Conservation (phyloP, 495 filamentous ascomycete genomes). For the Monascus purpureus region DNA sequence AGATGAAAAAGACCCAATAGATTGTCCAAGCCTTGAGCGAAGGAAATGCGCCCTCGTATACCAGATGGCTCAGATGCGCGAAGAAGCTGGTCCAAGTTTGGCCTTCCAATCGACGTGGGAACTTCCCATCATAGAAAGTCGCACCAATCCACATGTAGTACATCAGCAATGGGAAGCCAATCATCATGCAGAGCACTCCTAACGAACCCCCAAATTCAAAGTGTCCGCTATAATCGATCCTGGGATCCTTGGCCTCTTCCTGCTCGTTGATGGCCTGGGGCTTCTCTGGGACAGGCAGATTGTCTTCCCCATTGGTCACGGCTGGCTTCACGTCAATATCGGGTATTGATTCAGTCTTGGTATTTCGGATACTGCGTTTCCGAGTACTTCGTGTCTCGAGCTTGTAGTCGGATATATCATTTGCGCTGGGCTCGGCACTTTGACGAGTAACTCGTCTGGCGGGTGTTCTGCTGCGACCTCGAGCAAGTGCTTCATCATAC, state of each 20-base stretch:
- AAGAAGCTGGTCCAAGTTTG: slow-evolving; percentile 57
- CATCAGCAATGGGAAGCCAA: slow-evolving; percentile 86
- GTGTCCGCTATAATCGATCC: slow-evolving; percentile 63
- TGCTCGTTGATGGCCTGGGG: slow-evolving; percentile 48
- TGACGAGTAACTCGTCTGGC: slow-evolving; percentile 4
- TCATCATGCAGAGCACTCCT: slow-evolving; percentile 73
- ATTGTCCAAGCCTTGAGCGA: slow-evolving; percentile 68
- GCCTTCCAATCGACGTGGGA: slow-evolving; percentile 52
- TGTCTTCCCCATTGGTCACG: slow-evolving; percentile 25
- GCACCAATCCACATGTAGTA: slow-evolving; percentile 99
- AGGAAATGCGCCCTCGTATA: slow-evolving; percentile 73
- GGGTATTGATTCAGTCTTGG: slow-evolving; percentile 13
- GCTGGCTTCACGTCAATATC: slow-evolving; percentile 10
- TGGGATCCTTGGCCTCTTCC: slow-evolving; percentile 56
- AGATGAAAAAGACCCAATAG: slow-evolving; percentile 85
- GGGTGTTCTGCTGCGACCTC: background rate
- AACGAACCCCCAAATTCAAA: slow-evolving; percentile 81
- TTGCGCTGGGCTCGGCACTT: slow-evolving; percentile 8
- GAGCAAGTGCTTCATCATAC: background rate
- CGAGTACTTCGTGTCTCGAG: slow-evolving; percentile 14
- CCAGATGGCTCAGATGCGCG: slow-evolving; percentile 48
- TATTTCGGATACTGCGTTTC: slow-evolving; percentile 18
- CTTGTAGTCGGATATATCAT: slow-evolving; percentile 19
- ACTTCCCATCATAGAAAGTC: slow-evolving; percentile 73
- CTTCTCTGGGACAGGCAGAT: slow-evolving; percentile 16